Base-by-base conservation (phyloP, 768 basidiomycete species). In the Albatrellus ellisii region DNA sequence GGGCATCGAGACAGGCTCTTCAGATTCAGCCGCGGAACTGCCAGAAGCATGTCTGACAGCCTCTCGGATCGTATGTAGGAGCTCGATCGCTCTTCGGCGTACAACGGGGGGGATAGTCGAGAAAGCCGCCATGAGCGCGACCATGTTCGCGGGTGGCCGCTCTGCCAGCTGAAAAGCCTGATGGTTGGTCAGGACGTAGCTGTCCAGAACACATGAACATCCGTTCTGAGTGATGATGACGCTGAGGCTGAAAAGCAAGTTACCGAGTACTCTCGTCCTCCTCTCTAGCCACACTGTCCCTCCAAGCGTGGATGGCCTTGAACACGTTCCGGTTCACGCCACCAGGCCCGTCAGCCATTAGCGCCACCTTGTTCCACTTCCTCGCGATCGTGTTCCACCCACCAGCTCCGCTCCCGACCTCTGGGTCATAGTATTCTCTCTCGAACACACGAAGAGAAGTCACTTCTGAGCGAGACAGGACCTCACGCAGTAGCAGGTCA, bases 251-350 rank as follows among this genome's bases (percentile, higher is more conserved):
- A 35, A 25, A 17, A 26, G 41, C 26, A 3, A 61, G 73, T 34
- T 56, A 90, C 79, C 80, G 64, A 7, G 73, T 71, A 54, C 85
- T 86, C 59, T 95, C 91, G 56, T 97, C 92, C 52, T 89, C 84
- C 43, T 79, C 75, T 38, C 87, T 67, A 2, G 87, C 85, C 1
- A 78, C 62, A 9, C 57, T 54, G 57, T 97, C 91, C 45, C 92
- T 68, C 92, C 91, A 97, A 26, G 62, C 65, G 58, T 92, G 87
- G 10, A 94, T 65, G 2, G 67, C 65, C 44, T 66, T 73, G 59
- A 84, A 90, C 12, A 90, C 74, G 26, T 67, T 69, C 22, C 72
- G 67, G 47, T 75, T 73, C 46, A 73, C 58, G 2, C 62, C 58
- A 25, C 59, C 63, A 20, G 57, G 57, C 34, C 66, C 59, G 43